Conservation (phyloP, 2,329 filamentous ascomycete genomes). For the Fusarium caatingaense region DNA sequence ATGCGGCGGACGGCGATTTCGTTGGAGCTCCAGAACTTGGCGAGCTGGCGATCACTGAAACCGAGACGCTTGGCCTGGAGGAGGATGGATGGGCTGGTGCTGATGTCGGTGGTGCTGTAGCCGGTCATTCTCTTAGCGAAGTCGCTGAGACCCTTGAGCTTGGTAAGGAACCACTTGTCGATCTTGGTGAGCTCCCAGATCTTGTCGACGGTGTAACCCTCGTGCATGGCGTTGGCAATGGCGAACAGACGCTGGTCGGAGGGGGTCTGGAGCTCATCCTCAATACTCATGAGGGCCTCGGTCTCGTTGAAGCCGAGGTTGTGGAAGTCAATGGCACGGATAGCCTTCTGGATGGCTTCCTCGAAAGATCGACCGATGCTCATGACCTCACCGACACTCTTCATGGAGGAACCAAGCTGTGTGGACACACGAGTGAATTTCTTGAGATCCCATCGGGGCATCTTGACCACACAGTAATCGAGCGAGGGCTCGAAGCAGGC, state of each 20-base stretch:
- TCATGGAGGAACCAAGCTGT: constrained; percentile 97
- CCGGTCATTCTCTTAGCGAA: constrained; percentile 83
- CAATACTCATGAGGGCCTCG: constrained; percentile 91
- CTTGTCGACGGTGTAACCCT: constrained; percentile 93
- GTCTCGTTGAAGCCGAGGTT: constrained; percentile 96
- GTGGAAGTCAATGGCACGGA: constrained; percentile 92
- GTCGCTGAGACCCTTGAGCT: constrained; percentile 89
- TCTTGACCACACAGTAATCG: constrained; percentile 98
- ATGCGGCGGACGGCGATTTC: constrained; percentile 88
- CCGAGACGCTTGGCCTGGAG: constrained; percentile 91
- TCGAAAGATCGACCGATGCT: constrained; percentile 96
- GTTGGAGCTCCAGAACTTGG: constrained; percentile 94
- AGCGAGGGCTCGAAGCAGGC: constrained; percentile 98
- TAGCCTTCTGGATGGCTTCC: constrained; percentile 98
- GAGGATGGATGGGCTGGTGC: constrained; percentile 72
- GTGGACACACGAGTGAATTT: constrained; percentile 98
- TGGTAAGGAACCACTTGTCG: constrained; percentile 97
- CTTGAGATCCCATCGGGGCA: constrained; percentile 98
- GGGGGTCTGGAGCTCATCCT: constrained; percentile 94
- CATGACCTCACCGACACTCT: constrained; percentile 99
- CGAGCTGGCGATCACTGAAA: constrained; percentile 93
- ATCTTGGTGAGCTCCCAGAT: constrained; percentile 99
- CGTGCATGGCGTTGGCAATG: constrained; percentile 96
- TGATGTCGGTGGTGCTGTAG: constrained; percentile 73
- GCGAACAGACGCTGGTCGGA: constrained; percentile 98